Evolutionary conservation across 306 rosid genomes (phyloP).

Genomic region (Astragalus membranaceus): DNA sequence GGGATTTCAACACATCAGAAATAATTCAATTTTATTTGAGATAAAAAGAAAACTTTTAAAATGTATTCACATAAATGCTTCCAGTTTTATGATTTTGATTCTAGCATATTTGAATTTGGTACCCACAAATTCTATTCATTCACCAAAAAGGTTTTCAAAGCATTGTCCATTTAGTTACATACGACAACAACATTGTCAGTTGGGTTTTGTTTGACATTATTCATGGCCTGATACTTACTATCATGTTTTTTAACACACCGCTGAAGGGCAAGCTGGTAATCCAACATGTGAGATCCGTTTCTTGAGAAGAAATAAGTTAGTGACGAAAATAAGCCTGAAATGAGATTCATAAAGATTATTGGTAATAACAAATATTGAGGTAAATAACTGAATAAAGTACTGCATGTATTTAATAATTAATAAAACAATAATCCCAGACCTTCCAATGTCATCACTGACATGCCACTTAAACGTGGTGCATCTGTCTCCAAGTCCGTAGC

Average conservation of each 20-base stretch:
- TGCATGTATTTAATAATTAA: background rate
- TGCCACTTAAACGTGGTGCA: slow-evolving; percentile 63
- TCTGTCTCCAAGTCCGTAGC: slow-evolving; percentile 68
- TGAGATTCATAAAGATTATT: slow-evolving; percentile 26
- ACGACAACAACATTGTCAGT: slow-evolving; percentile 8
- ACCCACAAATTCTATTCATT: background rate
- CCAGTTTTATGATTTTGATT: slow-evolving; percentile 6
- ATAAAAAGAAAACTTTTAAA: background rate
- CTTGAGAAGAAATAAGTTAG: slow-evolving; percentile 87
- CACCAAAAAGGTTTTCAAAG: slow-evolving; percentile 3
- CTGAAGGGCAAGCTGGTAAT: slow-evolving; percentile 87
- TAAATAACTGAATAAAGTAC: slow-evolving; percentile 10
- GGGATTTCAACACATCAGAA: background rate
- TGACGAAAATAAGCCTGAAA: slow-evolving; percentile 78
- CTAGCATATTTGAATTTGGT: slow-evolving; percentile 1
- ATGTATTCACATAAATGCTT: slow-evolving; percentile 1
- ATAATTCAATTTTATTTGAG: slow-evolving; percentile 4
- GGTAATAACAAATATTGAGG: background rate
- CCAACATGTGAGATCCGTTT: slow-evolving; percentile 77
- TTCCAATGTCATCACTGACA: slow-evolving; percentile 72
- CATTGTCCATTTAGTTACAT: background rate
- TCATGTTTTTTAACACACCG: slow-evolving; percentile 59
- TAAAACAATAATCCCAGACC: slow-evolving; percentile 40
- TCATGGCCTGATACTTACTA: slow-evolving; percentile 42
- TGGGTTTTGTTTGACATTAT: background rate